These are phyloP conservation scores for Boechera divaricarpa DNA, from an alignment of 345 rosid genomes.

Conservation along the genomic window DNA sequence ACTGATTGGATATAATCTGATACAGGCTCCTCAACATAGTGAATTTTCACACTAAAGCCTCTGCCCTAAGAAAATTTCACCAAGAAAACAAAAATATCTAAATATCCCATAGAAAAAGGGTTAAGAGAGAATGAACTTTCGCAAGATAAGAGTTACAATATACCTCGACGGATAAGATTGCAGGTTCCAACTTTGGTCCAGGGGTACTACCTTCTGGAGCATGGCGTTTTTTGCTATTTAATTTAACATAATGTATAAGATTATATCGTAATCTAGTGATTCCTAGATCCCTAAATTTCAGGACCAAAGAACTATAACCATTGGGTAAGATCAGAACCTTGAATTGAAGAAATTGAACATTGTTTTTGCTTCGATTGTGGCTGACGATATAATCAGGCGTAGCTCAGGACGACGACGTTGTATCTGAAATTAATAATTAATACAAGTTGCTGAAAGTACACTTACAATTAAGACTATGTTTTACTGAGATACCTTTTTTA, in stretches of 20 bases:
- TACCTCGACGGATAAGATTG: slow-evolving; percentile 96
- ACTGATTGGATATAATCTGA: slow-evolving; percentile 78
- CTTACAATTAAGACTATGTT: background rate
- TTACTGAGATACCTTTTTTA: slow-evolving; percentile 70
- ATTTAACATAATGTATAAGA: background rate
- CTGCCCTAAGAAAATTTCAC: slow-evolving; percentile 70
- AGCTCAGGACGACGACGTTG: slow-evolving; percentile 91
- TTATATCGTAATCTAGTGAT: background rate
- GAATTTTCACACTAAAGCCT: slow-evolving; percentile 83
- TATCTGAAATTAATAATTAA: slow-evolving; percentile 52
- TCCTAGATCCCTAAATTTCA: slow-evolving; percentile 15
- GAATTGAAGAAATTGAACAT: slow-evolving; percentile 79
- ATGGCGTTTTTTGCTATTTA: slow-evolving; percentile 59
- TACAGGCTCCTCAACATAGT: slow-evolving; percentile 88
- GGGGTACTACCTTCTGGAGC: slow-evolving; percentile 52
- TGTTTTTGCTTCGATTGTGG: slow-evolving; percentile 92
- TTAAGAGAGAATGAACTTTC: background rate
- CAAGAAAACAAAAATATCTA: background rate
- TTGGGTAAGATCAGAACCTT: slow-evolving; percentile 55
- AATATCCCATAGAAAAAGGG: slow-evolving; percentile 10
- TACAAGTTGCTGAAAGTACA: background rate
- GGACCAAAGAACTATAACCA: slow-evolving; percentile 11
- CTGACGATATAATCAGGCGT: slow-evolving; percentile 89
- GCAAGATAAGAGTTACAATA: slow-evolving; percentile 19
- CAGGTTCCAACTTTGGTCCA: slow-evolving; percentile 71